These are phyloP conservation scores for Mucor circinelloides DNA, from an alignment of 371 early-diverging fungal genomes.

Conservation along the genomic window DNA sequence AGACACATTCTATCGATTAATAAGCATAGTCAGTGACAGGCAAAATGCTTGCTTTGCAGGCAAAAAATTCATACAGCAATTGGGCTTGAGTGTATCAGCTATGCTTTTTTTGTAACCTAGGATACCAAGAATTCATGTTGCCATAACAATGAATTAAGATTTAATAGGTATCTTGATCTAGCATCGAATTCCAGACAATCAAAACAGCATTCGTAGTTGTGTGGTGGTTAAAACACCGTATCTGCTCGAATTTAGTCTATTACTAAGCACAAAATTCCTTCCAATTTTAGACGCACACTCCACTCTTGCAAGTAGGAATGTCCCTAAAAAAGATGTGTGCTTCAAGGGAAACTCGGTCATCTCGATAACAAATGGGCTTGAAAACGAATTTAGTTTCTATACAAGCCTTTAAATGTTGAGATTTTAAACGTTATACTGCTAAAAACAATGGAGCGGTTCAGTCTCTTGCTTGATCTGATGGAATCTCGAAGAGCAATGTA, in stretches of 20 bases:
- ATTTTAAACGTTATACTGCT: too few relatives aligned
- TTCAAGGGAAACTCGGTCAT: background rate
- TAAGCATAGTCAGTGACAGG: background rate
- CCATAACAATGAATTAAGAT: too few relatives aligned
- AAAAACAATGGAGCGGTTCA: too few relatives aligned
- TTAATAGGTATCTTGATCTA: background rate
- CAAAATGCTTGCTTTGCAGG: background rate
- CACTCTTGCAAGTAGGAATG: background rate
- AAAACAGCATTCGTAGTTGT: background rate
- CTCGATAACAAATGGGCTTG: background rate
- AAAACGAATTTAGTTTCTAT: background rate
- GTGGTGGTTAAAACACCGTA: background rate
- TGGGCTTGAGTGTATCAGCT: background rate
- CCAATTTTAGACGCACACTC: background rate
- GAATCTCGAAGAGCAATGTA: too few relatives aligned
- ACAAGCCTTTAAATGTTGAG: too few relatives aligned
- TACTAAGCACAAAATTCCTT: background rate
- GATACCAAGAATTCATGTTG: too few relatives aligned
- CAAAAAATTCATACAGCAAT: background rate
- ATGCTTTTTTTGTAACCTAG: background rate
- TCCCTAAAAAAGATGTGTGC: background rate
- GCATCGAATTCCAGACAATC: background rate
- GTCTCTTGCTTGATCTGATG: too few relatives aligned
- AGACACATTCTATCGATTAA: background rate
- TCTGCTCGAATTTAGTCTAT: background rate